Conservation (phyloP, 2,329 filamentous ascomycete genomes). For the Periglandula ipomoeae region DNA sequence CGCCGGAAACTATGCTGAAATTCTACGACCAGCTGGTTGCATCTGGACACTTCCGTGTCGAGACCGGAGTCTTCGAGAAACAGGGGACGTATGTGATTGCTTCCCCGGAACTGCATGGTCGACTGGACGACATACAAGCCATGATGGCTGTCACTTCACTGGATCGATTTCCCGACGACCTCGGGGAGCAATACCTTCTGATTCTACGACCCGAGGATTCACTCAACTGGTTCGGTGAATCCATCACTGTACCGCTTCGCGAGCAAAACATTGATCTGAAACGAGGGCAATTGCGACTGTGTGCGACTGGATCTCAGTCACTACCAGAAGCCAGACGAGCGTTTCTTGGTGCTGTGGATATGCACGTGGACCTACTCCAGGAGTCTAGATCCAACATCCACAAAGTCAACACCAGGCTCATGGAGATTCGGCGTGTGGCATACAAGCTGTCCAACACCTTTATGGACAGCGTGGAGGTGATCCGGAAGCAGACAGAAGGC, state of each 20-base stretch:
- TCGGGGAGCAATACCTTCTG: conserved; percentile 69
- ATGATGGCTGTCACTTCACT: conserved; percentile 65
- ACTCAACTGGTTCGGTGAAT: conserved; percentile 73
- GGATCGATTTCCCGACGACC: conserved; percentile 57
- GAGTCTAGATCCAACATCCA: conserved; percentile 90
- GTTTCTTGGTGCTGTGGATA: conserved; percentile 70
- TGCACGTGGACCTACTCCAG: conserved; percentile 79
- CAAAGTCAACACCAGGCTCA: conserved; percentile 82
- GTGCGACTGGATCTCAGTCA: conserved; percentile 77
- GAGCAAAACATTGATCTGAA: conserved; percentile 80
- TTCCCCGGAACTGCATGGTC: conserved; percentile 65
- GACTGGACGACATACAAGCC: conserved; percentile 72
- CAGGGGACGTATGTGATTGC: conserved; percentile 78
- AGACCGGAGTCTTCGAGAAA: conserved; percentile 59
- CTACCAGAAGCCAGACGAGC: conserved; percentile 69
- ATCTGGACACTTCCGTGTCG: conserved; percentile 81
- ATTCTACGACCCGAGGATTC: conserved; percentile 74
- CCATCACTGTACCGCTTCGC: conserved; percentile 60
- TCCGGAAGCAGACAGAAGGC: conserved; percentile 73
- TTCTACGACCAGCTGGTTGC: conserved; percentile 74
- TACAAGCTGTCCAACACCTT: conserved; percentile 97
- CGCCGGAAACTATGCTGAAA: conserved; percentile 57
- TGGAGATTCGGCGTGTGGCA: conserved; percentile 89
- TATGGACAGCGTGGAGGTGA: conserved; percentile 96
- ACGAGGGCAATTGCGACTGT: conserved; percentile 73